Base-by-base conservation (phyloP, 352 stramenopile species). In the Globisporangium polare region DNA sequence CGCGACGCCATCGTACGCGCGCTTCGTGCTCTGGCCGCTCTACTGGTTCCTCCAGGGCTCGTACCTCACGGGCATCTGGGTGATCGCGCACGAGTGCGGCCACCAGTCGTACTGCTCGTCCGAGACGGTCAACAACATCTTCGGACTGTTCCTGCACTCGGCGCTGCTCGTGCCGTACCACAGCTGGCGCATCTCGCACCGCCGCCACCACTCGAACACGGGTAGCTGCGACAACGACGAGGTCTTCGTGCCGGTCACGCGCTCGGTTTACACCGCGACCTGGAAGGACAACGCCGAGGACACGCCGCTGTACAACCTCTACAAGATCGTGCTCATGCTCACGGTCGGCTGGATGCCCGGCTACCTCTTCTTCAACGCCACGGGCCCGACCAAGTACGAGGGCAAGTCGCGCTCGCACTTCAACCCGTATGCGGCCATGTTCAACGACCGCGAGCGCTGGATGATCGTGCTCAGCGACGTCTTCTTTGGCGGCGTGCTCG, bases 21-120 rank as follows among this genome's bases (percentile, higher is more conserved):
- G 43, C 37, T 74, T 72, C 52, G 57, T 86, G 62, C 82, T 94
- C 41, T 99, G 97, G 97, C 82, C 89, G 3, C 63, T 94, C 47
- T 99, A 99, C 80, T 98, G 94, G 77, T 99, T 98, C 77, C 92
- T 97, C 73, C 96, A 99, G 83, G 97, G 97, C 67, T 97, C 85
- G 61, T 98, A 99, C 68, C 78, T 98, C 53, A 99, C 97, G 45
- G 97, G 96, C 49, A 88, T 98, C 41, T 99, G 97, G 97, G 96
- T 99, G 33, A 69, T 99, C 10, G 97, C 92, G 0, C 97, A 99
- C 72, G 97, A 99, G 72, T 99, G 96, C 71, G 97, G 97, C 49
- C 97, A 99, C 78, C 94, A 98, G 69, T 90, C 95, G 39, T 99
- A 98, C 75, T 98, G 88, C 37, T 82, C 89, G 22, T 97, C 71